Evolutionary conservation across 371 early-diverging fungal genomes (phyloP).

Genomic region (Mortierella sp.): DNA sequence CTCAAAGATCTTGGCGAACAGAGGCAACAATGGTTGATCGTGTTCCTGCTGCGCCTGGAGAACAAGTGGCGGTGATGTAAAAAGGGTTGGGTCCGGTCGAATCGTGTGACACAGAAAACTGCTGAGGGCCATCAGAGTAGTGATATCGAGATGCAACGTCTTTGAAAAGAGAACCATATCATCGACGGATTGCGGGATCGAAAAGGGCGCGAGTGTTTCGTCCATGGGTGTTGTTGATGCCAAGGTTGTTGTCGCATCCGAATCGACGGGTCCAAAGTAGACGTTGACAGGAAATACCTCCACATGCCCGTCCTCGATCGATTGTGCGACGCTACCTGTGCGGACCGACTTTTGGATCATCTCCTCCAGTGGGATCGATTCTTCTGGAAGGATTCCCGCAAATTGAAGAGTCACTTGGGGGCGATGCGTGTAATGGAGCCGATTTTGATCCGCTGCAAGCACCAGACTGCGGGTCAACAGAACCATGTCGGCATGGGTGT

Average conservation of each 20-base stretch:
- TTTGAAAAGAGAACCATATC: conserved; percentile 48
- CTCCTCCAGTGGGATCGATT: conserved; percentile 24
- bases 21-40: conserved; percentile 38
- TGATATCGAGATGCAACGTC: conserved; percentile 51
- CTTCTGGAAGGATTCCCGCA: conserved; percentile 41
- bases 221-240: conserved; percentile 23
- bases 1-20: conserved; percentile 44
- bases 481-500: conserved; percentile 49
- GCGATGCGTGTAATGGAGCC: conserved; percentile 40
- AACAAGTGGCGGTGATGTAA: conserved; percentile 47
- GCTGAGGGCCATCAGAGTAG: conserved; percentile 51
- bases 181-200: conserved; percentile 36
- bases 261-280: conserved; percentile 18
- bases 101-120: conserved; percentile 45
- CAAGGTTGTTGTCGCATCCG: not conserved
- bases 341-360: conserved; percentile 44
- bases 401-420: conserved; percentile 38
- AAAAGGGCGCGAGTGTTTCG: conserved; percentile 23
- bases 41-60: conserved; percentile 51
- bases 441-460: conserved; percentile 54
- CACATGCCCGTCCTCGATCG: conserved; percentile 13
- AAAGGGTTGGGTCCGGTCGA: conserved; percentile 31
- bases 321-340: conserved; percentile 27
- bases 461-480: conserved; percentile 43
- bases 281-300: conserved; percentile 27